Evolutionary conservation across 345 rosid species (phyloP), one percentile per base, ranked within the genome.

Genomic region (Hevea brasiliensis): DNA sequence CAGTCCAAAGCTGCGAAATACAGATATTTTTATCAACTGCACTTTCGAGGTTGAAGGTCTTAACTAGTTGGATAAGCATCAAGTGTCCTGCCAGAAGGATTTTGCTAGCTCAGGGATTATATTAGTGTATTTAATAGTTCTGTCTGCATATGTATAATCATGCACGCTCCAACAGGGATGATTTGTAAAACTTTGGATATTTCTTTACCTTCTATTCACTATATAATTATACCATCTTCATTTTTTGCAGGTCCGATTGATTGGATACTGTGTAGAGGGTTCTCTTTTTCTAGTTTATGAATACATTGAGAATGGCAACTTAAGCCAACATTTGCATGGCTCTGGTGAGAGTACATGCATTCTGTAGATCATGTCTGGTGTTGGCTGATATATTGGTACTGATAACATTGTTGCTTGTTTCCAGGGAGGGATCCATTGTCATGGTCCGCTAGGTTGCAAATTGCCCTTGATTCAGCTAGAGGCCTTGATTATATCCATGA

Each of bases 401-500:
- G 12, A 59, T 62, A 15, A 58, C 37, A 65, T 15, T 73, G 56
- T 77, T 68, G 6, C 72, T 23, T 77, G 65, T 72, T 82, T 68
- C 70, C 84, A 92, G 98, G 76, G 71, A 87, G 81, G 84, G 94
- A 95, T 3, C 87, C 97, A 26, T 77, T 89, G 74, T 81, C 94
- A 7, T 95, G 99, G 98, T 76, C 89, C 61, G 77, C 83, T 73
- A 83, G 99, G 83, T 92, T 95, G 82, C 96, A 95, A 83, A 92
- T 92, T 72, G 99, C 98, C 11, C 87, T 95, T n/a, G 99, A 95
- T 79, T 91, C 99, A 53, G 99, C 99, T 26, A 87, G 99, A 85
- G 99, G 98, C 75, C 96, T 95, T 65, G 98, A 95, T 71, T 95
- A 92, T 73, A 95, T 95, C 72, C 99, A 95, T 40, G 97, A 95